Evolutionary conservation across 169 alveolate genomes (phyloP).

Genomic region (Theileria equi): DNA sequence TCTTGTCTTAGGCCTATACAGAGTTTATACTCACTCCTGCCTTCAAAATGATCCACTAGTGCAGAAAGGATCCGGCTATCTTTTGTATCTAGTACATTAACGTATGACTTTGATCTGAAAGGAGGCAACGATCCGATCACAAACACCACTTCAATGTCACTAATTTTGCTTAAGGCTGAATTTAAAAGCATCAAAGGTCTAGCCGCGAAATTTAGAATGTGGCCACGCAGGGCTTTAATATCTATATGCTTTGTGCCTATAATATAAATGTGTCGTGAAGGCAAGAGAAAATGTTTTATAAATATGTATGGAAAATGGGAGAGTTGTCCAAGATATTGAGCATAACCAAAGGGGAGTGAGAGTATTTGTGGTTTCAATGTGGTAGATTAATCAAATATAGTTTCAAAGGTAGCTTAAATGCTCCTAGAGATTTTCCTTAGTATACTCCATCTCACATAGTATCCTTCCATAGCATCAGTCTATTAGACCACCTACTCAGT

Average conservation of each 20-base stretch:
- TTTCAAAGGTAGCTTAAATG: no score
- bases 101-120: conserved; percentile 4
- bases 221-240: conserved; percentile 5
- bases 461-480: no score
- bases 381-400: no score
- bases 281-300: no score
- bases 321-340: no score
- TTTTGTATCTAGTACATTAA: conserved; percentile 26
- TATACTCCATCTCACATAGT: no score
- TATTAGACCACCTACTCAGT: no score
- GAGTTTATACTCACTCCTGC: conserved; percentile 6
- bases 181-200: conserved; percentile 37
- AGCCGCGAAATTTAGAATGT: conserved; percentile 42
- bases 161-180: conserved; percentile 17
- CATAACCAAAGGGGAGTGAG: no score
- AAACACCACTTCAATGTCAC: conserved; percentile 44
- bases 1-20: conserved; percentile 37
- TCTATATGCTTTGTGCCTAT: conserved; percentile 17
- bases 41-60: conserved; percentile 22
- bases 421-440: no score
- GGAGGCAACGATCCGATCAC: conserved; percentile 52
- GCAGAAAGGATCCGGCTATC: conserved; percentile 14
- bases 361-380: no score
- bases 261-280: conserved; percentile 7
- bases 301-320: no score